Conservation (phyloP, 2,329 filamentous ascomycete species). For the Fusarium anthophilum region DNA sequence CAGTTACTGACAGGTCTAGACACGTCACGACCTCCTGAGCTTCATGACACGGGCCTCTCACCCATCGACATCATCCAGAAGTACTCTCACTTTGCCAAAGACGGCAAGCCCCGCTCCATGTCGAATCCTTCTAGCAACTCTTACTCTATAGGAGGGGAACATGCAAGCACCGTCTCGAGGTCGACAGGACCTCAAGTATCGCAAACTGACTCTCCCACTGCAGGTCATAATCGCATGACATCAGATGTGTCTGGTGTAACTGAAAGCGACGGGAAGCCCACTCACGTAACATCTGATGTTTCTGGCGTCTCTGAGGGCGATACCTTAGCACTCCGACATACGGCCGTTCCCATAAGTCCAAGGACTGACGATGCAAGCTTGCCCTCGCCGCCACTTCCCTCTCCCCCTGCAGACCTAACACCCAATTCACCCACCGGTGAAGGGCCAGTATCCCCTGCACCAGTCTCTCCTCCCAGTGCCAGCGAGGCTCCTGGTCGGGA, state of each 20-base stretch:
- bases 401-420: conserved; percentile 15
- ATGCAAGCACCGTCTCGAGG: conserved; percentile 43
- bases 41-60: conserved; percentile 55
- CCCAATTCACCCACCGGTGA: conserved; percentile 12
- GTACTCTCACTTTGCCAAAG: conserved; percentile 39
- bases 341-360: conserved; percentile 32
- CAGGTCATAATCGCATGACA: conserved; percentile 21
- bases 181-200: conserved; percentile 33
- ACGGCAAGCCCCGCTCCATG: conserved; percentile 21
- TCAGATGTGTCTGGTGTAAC: conserved; percentile 36
- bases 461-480: conserved; percentile 44
- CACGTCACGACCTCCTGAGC: conserved; percentile 55
- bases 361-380: conserved; percentile 18
- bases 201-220: conserved; percentile 19
- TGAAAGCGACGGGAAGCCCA: conserved; percentile 4
- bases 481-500: conserved; percentile 41
- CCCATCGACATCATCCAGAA: conserved; percentile 53
- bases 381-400: conserved; percentile 18
- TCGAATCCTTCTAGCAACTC: conserved; percentile 41
- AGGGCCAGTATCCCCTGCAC: neutral
- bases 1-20: conserved; percentile 44
- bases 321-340: conserved; percentile 28
- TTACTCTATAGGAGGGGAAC: conserved; percentile 35
- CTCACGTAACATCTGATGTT: conserved; percentile 37
- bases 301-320: conserved; percentile 38